Evolutionary conservation across 495 filamentous ascomycete genomes (phyloP), one percentile per base, ranked within the genome.

Genomic region (Evansstolkia leycettana): DNA sequence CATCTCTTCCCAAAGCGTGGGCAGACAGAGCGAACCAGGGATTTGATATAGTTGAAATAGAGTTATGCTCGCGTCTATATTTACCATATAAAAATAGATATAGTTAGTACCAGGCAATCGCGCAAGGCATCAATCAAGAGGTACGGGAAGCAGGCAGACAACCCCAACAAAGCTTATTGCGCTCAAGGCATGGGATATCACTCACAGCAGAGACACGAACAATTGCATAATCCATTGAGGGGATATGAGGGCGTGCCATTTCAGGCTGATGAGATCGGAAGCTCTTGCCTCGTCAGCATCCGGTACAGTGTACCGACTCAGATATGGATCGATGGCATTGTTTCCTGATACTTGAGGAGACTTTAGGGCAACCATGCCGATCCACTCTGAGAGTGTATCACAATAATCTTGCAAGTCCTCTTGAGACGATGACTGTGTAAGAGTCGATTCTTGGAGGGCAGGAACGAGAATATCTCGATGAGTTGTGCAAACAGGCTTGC

Each of bases 251-350:
- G 65, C 67, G n/a, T 57, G 52, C 69, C 69, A 72, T 40, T 53
- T 59, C 17, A 72, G 34, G 13, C 46, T 56, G n/a, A 68, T 35
- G 3, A 70, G 34, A 29, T 61, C 46, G 9, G 42, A 29, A 7
- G 41, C 6, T 5, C 35, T 36, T 3, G 34, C 29, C 10, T 46
- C 40, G 12, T 58, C 55, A 2, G 52, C 0, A 63, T 62, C 28
- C 14, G 81, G 82, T 5, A 78, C 64, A n/a, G 60, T 50, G 52
- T 95, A 98, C n/a, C 81, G 75, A 36, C 77, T 77, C 9, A 98
- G 64, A 46, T 80, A 89, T 0, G 85, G 65, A 52, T 96, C 84
- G 31, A 94, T 72, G 11, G 62, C 56, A 52, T 94, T 85, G n/a
- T 60, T 55, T 9, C 54, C 57, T 11, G 57, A 54, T 5, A 95